Base-by-base conservation (phyloP, 75 land plant genomes). In the Picea glauca region DNA sequence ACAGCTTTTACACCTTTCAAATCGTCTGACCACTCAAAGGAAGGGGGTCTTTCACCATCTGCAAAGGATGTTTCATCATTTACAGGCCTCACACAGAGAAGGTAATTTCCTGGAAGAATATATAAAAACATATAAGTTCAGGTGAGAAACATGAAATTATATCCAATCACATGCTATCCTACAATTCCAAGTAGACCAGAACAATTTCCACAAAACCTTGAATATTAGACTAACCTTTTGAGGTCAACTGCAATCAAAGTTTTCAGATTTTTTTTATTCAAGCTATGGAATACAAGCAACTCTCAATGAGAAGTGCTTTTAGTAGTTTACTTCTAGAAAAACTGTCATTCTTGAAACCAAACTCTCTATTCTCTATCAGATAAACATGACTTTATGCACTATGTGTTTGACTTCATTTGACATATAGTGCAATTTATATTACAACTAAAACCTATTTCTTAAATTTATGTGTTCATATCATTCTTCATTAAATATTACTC, bases 21-120 rank as follows among this genome's bases (percentile, higher is more conserved):
- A 76, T 93, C 89, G 74, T 93, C 99, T 62, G 99, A 96, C 96
- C 99, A 96, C 26, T 90, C 92, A 57, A 85, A 82, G 17, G 87
- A 72, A 77, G 77, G 5, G 1, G 74, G 17, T 46, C 57, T 58
- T 68, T 63, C 74, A 20, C 60, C 67, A 23, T 76, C 79, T 20
- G 54, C 76, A 21, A 56, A 13, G 15, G 76, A 73, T 21, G 64
- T 46, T 3, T 82, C 85, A 67, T 76, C 3, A 62, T 64, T 58
- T 62, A 72, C 78, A 60, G 98, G 98, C 73, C 93, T 88, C 50
- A 96, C 84, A n/a, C 96, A 93, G 35, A 96, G 82, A 35, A 96
- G 70, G 81, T 83, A 96, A 79, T 96, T 93, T 18, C 98, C 98
- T 96, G 88, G 81, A 83, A 18, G 32, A 15, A n/a, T 23, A 54